Evolutionary conservation across 257 asterid genomes (phyloP).

Genomic region (Henckelia pumila): DNA sequence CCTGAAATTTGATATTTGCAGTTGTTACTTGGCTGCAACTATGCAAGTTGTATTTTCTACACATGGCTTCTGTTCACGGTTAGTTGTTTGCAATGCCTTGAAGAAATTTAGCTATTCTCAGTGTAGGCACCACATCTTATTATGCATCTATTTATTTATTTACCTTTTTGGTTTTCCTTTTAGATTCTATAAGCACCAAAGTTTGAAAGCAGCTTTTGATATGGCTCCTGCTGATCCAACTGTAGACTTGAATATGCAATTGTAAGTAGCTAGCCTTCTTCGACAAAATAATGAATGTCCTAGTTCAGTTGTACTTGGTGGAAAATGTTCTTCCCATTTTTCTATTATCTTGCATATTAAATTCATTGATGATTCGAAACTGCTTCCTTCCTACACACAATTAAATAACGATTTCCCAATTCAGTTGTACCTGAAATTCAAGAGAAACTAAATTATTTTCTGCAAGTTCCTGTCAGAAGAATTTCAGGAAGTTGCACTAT

Average conservation of each 20-base stretch:
- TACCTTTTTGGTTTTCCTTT: conserved; percentile 20
- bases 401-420: neutral
- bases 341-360: neutral
- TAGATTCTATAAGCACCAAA: conserved; percentile 66
- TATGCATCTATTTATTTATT: conserved; percentile 5
- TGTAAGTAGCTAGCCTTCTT: conserved; percentile 54
- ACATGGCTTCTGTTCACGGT: conserved; percentile 74
- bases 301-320: neutral
- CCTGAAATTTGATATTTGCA: conserved; percentile 42
- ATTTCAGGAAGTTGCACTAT: neutral
- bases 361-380: neutral
- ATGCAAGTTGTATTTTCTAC: conserved; percentile 94
- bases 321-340: neutral
- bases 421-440: neutral
- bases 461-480: neutral
- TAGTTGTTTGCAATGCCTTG: conserved; percentile 29
- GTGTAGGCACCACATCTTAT: conserved; percentile 13
- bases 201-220: conserved; percentile 67
- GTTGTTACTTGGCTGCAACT: conserved; percentile 97
- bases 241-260: conserved; percentile 86
- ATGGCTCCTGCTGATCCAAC: conserved; percentile 93
- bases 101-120: conserved; percentile 11
- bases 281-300: neutral
- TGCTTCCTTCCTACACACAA: neutral
- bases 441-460: neutral